Base-by-base conservation (phyloP, 495 filamentous ascomycete genomes). In the Talaromyces stipitatus region DNA sequence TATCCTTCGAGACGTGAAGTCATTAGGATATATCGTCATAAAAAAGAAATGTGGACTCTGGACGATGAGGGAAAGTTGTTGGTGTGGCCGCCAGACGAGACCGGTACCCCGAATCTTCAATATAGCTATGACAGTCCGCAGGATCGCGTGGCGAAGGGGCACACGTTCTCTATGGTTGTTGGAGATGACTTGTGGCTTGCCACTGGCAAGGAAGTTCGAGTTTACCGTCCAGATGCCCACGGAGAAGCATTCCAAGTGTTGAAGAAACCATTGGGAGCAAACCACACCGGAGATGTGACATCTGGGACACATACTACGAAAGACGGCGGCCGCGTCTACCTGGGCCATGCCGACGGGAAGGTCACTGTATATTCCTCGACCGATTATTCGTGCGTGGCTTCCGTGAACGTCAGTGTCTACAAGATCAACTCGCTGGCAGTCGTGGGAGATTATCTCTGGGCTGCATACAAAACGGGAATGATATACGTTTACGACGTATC, bases 401-500 rank as follows among this genome's bases (percentile, higher is more conserved):
- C 95, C 26, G 75, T 96, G 51, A 95, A 80, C 62, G 82, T 95
- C 58, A 97, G 90, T 69, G 79, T 91, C 3, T 97, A 96, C 78
- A 98, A 96, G 71, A 92, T 97, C 70, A 96, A 90, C 64, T 87
- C 89, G 26, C 78, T 98, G 26, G 82, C 82, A 16, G 89, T 91
- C 7, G 88, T 91, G 8, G 92, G 91, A 1, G 82, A 85, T 58
- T 82, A 90, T 67, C 79, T 98, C 8, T 98, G 94, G 94, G 90
- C 91, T 30, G 95, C 84, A 6, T 97, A 90, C 70, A 96, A 91
- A 64, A 96, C 87, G 2, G 94, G 94, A n/a, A 96, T 88, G 83
- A 84, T 96, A 27, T 91, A 90, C 60, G 88, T 97, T 11, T 98
- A 96, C 66, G 92, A 97, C 64, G 87, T 89, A 27, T 80, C 69